A percentile compares a stretch with the other conserved stretches of the same genome.
Conservation (phyloP, 2,329 filamentous ascomycete genomes). For the Arthrinium phaeospermum region DNA sequence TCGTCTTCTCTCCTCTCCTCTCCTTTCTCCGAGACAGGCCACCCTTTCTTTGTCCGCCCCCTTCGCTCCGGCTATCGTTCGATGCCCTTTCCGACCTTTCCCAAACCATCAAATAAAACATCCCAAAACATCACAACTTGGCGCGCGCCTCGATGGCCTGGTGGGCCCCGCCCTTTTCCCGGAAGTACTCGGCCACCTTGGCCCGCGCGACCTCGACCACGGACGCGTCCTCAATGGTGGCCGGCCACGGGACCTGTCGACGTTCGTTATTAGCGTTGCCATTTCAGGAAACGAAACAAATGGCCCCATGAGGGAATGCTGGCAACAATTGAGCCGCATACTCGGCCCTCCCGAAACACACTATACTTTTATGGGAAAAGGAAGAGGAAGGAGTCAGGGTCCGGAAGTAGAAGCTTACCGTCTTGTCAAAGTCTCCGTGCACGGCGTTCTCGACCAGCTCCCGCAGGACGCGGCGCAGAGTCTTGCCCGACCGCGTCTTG, state of each 20-base stretch:
- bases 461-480: slow-evolving; percentile 78
- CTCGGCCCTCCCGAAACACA: neutral
- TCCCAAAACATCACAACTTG: slow-evolving; percentile 48
- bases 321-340: neutral
- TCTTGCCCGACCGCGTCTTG: slow-evolving; percentile 92
- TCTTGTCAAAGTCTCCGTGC: slow-evolving; percentile 72
- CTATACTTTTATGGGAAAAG: neutral
- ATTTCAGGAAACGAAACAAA: neutral
- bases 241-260: slow-evolving; percentile 68
- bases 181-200: slow-evolving; percentile 79
- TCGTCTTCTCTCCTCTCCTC: neutral
- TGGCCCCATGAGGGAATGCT: neutral
- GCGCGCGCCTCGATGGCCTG: slow-evolving; percentile 52
- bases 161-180: slow-evolving; percentile 49
- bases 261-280: neutral
- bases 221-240: slow-evolving; percentile 81
- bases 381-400: neutral
- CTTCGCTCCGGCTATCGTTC: neutral
- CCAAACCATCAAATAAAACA: neutral
- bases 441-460: slow-evolving; percentile 85
- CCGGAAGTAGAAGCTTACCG: slow-evolving; percentile 42
- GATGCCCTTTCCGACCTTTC: neutral
- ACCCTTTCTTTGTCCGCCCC: neutral
- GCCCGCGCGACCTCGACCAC: slow-evolving; percentile 76
- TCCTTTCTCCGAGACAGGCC: neutral